Evolutionary conservation across 352 stramenopile genomes (phyloP).

Genomic region (Phytophthora megakarya): DNA sequence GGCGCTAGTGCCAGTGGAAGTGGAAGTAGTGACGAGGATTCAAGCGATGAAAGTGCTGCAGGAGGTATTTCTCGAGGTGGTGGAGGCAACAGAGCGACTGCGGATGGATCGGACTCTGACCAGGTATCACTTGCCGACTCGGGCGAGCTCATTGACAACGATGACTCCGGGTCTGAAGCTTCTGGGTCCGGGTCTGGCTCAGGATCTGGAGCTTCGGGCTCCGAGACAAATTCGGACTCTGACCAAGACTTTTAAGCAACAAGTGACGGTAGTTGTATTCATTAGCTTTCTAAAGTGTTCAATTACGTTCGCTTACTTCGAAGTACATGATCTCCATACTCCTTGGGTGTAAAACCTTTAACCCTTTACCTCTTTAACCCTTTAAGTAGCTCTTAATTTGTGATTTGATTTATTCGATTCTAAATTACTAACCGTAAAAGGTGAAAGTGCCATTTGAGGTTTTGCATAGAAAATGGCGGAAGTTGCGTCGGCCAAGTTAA

Average conservation of each 20-base stretch:
- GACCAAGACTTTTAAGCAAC: slow-evolving; percentile 75
- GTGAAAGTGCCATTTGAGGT: too few species aligned
- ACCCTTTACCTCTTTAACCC: too few species aligned
- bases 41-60: slow-evolving; percentile 56
- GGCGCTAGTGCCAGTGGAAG: slow-evolving; percentile 47
- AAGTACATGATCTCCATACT: too few species aligned
- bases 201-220: slow-evolving; percentile 58
- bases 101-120: slow-evolving; percentile 67
- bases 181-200: slow-evolving; percentile 75
- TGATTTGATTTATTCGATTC: too few species aligned
- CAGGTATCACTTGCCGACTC: slow-evolving; percentile 86
- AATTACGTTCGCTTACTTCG: too few species aligned
- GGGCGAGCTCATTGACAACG: slow-evolving; percentile 82
- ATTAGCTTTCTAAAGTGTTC: not conserved
- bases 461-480: too few species aligned
- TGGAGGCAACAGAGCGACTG: slow-evolving; percentile 18
- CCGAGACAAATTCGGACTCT: slow-evolving; percentile 81
- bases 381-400: too few species aligned
- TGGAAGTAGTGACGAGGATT: slow-evolving; percentile 45
- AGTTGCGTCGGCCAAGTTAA: not conserved
- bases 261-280: slow-evolving; percentile 1
- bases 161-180: slow-evolving; percentile 69
- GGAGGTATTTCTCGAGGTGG: slow-evolving; percentile 11
- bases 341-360: too few species aligned
- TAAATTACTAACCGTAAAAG: too few species aligned